Evolutionary conservation across 768 basidiomycete genomes (phyloP), one percentile per base, ranked within the genome.

Genomic region (Amyloporia xantha): DNA sequence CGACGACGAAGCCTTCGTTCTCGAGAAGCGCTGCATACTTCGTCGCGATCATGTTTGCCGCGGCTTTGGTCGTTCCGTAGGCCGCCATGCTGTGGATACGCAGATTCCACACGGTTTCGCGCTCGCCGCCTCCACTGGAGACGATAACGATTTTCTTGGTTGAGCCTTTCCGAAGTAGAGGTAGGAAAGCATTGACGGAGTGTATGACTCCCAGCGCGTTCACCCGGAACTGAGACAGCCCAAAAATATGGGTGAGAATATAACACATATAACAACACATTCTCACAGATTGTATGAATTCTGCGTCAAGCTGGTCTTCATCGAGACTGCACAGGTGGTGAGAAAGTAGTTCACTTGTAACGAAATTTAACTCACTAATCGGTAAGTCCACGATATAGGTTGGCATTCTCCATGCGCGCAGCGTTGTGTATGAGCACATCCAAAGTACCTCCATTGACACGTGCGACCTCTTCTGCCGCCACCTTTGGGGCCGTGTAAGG

Each of bases 371-470:
- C 46, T n/a, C 23, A 52, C 50, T 19, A 52, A 12, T 51, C 44
- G 19, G 39, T 21, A 33, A 23, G 30, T 25, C 21, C 45, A 10
- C 25, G 36, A 15, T 17, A 43, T 6, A 47, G 15, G 3, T 13
- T 41, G 27, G 21, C 37, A n/a, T 25, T 4, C 42, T 57, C 53
- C 4, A 57, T 39, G 30, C 25, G 54, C 6, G 59, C 67, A 13
- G 68, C 70, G 46, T 71, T 71, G 50, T 70, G 68, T 41, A 69
- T 68, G 47, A 70, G 57, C 38, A 56, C 59, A 51, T 71, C 68
- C 13, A 72, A 52, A 25, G 58, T 60, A 10, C 67, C 65, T n/a
- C 67, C 65, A 1, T 64, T 66, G 39, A 59, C 41, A 13, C 49
- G 59, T 1, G 57, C 53, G 2, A 64, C 55, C 24, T 62, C 58